Base-by-base conservation (phyloP, 495 filamentous ascomycete species). In the Penicillium roqueforti region DNA sequence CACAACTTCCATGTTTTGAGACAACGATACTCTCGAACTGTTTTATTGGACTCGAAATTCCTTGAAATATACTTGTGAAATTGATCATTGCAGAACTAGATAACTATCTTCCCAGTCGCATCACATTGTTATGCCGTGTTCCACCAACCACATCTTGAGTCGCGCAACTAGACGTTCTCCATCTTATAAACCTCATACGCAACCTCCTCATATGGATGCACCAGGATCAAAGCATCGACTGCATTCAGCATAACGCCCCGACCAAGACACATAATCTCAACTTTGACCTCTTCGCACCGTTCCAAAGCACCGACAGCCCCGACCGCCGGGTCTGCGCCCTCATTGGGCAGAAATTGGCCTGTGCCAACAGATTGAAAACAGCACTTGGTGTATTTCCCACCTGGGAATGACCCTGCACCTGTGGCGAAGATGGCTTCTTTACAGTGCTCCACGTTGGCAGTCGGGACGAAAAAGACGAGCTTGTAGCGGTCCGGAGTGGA, bases 131-230 rank as follows among this genome's bases (percentile, higher is more conserved):
- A 10, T 28, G 23, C 41, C 25, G n/a, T 8, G 25, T 43, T 13
- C n/a, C 26, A 31, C 6, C 41, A 26, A 26, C 16, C 28, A 34
- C 10, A 43, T 43, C 1, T 29, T 7, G 14, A 25, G 8, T 14
- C 25, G 11, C 47, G 9, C 13, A 47, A 55, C 73, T 68, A 88
- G 56, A 88, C 79, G 72, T 87, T 78, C 68, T 92, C 86, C 61
- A 90, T 63, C 67, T 80, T 86, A 68, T 80, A 85, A 22, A 91
- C 87, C 55, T 86, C 80, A 76, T 92, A 92, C 1, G 83, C 78
- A 13, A 82, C 80, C 62, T 87, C 85, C 61, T 91, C 88, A 62
- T 92, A 92, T 22, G 88, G 89, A 80, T 92, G 88, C 20, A 83
- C 79, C 59, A 83, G 84, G 10, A 69, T 28, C 61, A 77, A 54